Base-by-base conservation (phyloP, 805 yeast species). In the Metschnikowia similis region DNA sequence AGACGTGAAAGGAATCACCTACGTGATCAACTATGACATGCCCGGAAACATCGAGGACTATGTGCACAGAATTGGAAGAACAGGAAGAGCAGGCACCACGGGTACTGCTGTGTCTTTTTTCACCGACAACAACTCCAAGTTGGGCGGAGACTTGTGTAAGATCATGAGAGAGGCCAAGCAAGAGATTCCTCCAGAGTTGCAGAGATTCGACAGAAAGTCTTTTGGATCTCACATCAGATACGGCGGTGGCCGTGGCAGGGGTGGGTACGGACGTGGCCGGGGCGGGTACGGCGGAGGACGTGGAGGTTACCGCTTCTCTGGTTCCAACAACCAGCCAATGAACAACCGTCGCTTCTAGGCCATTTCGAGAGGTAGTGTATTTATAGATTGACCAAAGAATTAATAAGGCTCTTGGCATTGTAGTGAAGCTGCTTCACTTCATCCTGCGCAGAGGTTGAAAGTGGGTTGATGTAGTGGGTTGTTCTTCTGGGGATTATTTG, bases 41-140 rank as follows among this genome's bases (percentile, higher is more conserved):
- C 98, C 99, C 66, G 90, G 89, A 72, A 92, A 92, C 75, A 89
- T 91, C 67, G 99, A 94, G 79, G 98, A 94, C 76, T 92, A 92
- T 70, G 97, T 92, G 56, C 99, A 92, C 72, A 84, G 99, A 77
- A 94, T 92, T 66, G 99, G 99, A 72, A 91, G 97, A 83, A 91
- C 99, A 57, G 99, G 99, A 70, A 89, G 99, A 82, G 99, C 97
- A 59, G 98, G 98, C 70, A 84, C 90, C 55, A 79, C 80, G 55
- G 99, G 99, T 81, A 91, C 94, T 55, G 97, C 99, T 49, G 82
- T 90, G 58, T 89, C 98, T 8, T 83, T 92, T 70, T 94, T 94
- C 81, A 89, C 97, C 52, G 87, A 83, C 57, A 91, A 79, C 58
- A 89, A 90, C 78, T 76, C 89, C 61, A 83, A 86, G 74, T 81